Conservation (phyloP, 2,329 filamentous ascomycete species). For the Biscogniauxia sp. region DNA sequence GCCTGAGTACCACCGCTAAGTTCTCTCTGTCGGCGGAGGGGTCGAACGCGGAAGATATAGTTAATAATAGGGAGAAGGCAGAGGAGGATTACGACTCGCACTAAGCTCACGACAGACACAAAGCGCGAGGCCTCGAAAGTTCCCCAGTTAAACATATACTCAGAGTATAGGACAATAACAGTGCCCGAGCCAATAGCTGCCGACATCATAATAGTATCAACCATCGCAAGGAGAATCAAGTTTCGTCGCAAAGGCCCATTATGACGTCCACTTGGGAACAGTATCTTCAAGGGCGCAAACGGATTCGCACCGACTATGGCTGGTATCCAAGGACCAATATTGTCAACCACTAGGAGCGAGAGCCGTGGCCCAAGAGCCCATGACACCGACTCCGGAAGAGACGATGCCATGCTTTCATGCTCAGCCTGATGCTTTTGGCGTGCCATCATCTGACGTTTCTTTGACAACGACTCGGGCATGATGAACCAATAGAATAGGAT, state of each 20-base stretch:
- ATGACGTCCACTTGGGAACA: conserved; percentile 69
- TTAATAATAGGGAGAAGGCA: conserved; percentile 74
- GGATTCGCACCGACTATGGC: conserved; percentile 58
- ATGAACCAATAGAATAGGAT: conserved; percentile 67
- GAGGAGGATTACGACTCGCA: conserved; percentile 73
- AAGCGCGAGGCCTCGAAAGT: conserved; percentile 78
- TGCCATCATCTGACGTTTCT: conserved; percentile 66
- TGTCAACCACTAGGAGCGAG: conserved; percentile 18
- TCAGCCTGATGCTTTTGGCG: conserved; percentile 62
- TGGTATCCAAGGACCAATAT: conserved; percentile 30
- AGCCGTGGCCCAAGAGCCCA: conserved; percentile 20
- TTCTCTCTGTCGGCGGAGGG: conserved; percentile 43
- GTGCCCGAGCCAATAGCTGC: conserved; percentile 76
- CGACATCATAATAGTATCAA: conserved; percentile 80
- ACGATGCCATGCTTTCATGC: conserved; percentile 32
- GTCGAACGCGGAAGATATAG: conserved; percentile 64
- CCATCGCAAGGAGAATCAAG: conserved; percentile 73
- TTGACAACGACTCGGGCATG: conserved; percentile 82
- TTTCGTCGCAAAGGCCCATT: conserved; percentile 69
- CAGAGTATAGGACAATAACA: conserved; percentile 82
- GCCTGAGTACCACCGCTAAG: conserved; percentile 36
- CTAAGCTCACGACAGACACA: conserved; percentile 74
- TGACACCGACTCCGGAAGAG: conserved; percentile 16
- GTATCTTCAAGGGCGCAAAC: conserved; percentile 71
- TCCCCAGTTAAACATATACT: conserved; percentile 78